Evolutionary conservation across 2,329 filamentous ascomycete species (phyloP).

Genomic region (Pseudocercospora eumusae): DNA sequence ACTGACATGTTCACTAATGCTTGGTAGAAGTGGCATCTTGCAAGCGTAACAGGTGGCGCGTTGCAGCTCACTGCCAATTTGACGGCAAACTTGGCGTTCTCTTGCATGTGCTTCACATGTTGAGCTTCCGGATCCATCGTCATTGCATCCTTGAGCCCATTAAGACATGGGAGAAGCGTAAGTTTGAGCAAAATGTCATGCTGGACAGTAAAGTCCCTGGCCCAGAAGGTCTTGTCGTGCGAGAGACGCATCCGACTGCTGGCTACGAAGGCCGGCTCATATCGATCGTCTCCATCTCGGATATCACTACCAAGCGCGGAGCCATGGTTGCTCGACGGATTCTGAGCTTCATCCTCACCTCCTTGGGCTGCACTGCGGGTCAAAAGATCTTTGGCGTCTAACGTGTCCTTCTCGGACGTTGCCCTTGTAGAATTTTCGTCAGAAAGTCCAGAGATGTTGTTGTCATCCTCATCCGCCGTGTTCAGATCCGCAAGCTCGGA

Average conservation of each 20-base stretch:
- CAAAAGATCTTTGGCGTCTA: neutral
- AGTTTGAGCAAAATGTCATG: neutral
- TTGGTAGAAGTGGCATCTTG: constrained; percentile 1
- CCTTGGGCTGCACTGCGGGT: neutral
- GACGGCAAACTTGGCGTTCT: neutral
- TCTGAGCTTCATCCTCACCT: neutral
- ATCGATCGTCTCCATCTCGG: neutral
- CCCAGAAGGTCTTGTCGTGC: neutral
- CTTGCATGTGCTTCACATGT: neutral
- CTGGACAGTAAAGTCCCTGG: neutral
- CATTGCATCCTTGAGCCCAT: neutral
- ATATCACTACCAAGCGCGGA: neutral
- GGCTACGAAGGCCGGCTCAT: neutral
- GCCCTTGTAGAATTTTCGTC: too few relatives aligned
- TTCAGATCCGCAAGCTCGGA: neutral
- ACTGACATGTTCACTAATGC: neutral
- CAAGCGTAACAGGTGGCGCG: neutral
- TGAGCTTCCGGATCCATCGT: neutral
- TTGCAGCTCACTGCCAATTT: neutral
- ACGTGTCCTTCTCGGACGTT: neutral
- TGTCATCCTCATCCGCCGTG: too few relatives aligned
- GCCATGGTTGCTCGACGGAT: neutral
- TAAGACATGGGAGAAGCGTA: neutral
- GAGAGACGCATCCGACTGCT: neutral
- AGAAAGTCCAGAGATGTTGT: too few relatives aligned